Evolutionary conservation across 176 grass and related monocot genomes (phyloP).

Genomic region (Musa itinerans): DNA sequence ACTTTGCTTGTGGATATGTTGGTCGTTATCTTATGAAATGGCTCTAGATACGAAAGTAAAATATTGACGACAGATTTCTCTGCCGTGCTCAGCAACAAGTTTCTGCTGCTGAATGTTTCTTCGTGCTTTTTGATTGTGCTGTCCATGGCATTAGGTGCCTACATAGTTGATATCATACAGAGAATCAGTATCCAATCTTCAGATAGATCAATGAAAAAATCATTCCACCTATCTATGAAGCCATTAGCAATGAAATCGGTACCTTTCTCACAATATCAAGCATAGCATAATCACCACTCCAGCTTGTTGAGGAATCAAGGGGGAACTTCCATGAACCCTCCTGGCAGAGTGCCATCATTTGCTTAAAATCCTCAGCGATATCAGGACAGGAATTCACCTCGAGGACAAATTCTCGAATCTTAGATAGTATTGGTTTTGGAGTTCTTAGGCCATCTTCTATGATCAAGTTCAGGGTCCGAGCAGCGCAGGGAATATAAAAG

Average conservation of each 20-base stretch:
- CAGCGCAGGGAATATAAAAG: slow-evolving; percentile 83
- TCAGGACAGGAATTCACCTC: slow-evolving; percentile 50
- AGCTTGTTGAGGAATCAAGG: slow-evolving; percentile 59
- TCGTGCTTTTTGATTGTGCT: slow-evolving; percentile 70
- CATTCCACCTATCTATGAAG: background rate
- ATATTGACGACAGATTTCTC: slow-evolving; percentile 58
- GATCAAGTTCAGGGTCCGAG: slow-evolving; percentile 53
- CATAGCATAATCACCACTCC: slow-evolving; percentile 70
- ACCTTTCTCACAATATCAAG: slow-evolving; percentile 87
- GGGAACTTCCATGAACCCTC: slow-evolving; percentile 83
- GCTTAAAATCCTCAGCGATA: slow-evolving; percentile 71
- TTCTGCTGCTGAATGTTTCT: slow-evolving; percentile 47
- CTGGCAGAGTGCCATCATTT: slow-evolving; percentile 58
- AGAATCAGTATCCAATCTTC: background rate
- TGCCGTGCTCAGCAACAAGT: slow-evolving; percentile 34
- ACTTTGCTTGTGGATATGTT: slow-evolving; percentile 85
- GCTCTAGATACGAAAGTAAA: slow-evolving; percentile 69
- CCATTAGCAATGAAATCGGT: slow-evolving; percentile 2
- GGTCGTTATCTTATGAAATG: slow-evolving; percentile 83
- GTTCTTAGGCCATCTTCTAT: slow-evolving; percentile 61
- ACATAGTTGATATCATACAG: background rate
- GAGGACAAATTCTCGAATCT: slow-evolving; percentile 73
- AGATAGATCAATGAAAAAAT: slow-evolving; percentile 12
- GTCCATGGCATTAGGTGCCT: slow-evolving; percentile 84
- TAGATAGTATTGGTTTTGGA: slow-evolving; percentile 53